phyloP scores from a whole-genome alignment of 2,329 filamentous ascomycete species.

The Arthrinium phaeospermum region DNA sequence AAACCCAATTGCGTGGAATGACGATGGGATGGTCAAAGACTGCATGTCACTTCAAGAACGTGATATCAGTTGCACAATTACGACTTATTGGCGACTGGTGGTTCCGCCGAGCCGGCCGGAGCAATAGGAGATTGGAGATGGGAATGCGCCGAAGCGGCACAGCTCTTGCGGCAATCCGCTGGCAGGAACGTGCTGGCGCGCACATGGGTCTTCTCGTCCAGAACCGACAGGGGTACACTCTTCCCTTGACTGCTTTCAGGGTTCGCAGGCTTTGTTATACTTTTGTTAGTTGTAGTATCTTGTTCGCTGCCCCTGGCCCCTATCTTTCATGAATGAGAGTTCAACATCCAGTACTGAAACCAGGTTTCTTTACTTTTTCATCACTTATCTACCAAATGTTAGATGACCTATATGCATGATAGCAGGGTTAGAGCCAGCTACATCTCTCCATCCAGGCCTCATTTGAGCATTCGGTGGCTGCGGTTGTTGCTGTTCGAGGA shows the following conservation, averaged over 20 bases:
- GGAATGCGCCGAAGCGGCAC: background rate
- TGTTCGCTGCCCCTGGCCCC: too few species aligned
- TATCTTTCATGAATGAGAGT: too few species aligned
- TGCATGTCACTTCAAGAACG: background rate
- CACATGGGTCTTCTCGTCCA: background rate
- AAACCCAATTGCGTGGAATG: background rate
- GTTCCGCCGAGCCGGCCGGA: slow-evolving; percentile 1
- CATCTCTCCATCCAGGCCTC: too few species aligned
- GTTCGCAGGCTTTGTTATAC: too few species aligned
- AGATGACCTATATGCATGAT: background rate
- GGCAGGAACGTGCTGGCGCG: background rate
- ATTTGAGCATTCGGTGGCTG: too few species aligned
- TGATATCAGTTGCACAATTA: background rate
- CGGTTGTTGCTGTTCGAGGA: background rate
- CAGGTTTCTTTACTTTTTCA: background rate
- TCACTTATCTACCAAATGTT: background rate
- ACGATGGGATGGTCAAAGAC: too few species aligned
- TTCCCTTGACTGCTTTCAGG: background rate
- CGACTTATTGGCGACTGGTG: background rate
- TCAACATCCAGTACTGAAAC: background rate
- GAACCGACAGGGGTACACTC: background rate
- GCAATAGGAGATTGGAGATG: background rate
- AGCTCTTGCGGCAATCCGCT: background rate
- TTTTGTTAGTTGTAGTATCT: background rate
- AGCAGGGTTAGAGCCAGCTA: background rate